Percentiles rank a stretch among this genome's conserved stretches.
Evolutionary conservation across 306 rosid genomes (phyloP).

Genomic region (Aeschynomene evenia): DNA sequence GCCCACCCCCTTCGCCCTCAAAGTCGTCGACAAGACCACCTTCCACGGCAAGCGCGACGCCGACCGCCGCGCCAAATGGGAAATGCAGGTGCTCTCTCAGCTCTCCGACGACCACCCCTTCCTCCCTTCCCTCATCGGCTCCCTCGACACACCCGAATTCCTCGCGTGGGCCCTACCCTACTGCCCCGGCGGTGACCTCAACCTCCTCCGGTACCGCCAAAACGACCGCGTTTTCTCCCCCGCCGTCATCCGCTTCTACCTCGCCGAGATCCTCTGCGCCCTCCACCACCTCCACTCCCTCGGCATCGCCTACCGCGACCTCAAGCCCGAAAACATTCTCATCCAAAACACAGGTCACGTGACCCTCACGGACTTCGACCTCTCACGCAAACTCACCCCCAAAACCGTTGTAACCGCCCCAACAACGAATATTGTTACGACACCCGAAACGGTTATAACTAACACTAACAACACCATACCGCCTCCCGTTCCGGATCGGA

Average conservation of each 20-base stretch:
- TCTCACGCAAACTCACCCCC: conserved; percentile 61
- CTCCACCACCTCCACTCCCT: conserved; percentile 73
- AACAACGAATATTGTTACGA: neutral
- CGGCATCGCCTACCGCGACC: conserved; percentile 86
- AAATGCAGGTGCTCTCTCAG: conserved; percentile 61
- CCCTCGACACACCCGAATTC: conserved; percentile 51
- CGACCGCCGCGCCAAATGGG: conserved; percentile 87
- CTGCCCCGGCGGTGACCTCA: conserved; percentile 94
- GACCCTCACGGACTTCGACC: conserved; percentile 94
- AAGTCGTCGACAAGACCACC: conserved; percentile 70
- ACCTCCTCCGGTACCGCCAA: conserved; percentile 80
- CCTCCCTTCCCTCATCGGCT: conserved; percentile 60
- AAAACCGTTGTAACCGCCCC: conserved; percentile 1
- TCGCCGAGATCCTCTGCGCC: conserved; percentile 84
- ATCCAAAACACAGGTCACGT: conserved; percentile 80
- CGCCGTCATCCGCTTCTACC: conserved; percentile 67
- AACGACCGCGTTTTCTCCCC: conserved; percentile 77
- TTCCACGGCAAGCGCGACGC: conserved; percentile 59
- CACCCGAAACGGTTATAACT: neutral
- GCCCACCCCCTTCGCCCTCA: conserved; percentile 60
- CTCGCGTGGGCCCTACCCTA: conserved; percentile 84
- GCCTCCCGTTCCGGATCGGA: neutral
- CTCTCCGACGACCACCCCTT: conserved; percentile 66
- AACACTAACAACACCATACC: neutral
- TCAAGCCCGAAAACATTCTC: conserved; percentile 92